Percentiles rank a stretch among this genome's conserved stretches.
These are phyloP conservation scores for Aphanoascus verrucosus DNA, from an alignment of 2,329 filamentous ascomycete genomes.

Conservation along the genomic window DNA sequence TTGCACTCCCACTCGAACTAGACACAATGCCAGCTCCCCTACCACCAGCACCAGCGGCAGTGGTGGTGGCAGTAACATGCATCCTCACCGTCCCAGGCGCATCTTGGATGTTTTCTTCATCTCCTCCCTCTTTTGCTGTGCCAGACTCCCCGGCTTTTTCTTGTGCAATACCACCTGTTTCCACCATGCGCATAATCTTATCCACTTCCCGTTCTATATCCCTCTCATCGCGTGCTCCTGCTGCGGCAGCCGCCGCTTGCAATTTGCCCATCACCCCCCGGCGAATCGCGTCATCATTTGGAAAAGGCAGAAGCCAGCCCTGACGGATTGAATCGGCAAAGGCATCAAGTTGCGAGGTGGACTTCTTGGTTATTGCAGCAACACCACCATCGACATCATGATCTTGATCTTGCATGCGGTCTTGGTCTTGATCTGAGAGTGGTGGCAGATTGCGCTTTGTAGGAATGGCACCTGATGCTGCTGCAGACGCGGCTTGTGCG, in stretches of 20 bases:
- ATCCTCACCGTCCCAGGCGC: too few relatives aligned
- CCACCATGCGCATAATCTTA: constrained; percentile 43
- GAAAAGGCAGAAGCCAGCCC: constrained; percentile 36
- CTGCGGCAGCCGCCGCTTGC: constrained; percentile 36
- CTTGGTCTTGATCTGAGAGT: not conserved
- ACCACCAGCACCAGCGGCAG: constrained; percentile 10
- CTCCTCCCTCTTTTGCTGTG: too few relatives aligned
- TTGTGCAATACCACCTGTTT: constrained; percentile 38
- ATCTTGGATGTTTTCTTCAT: too few relatives aligned
- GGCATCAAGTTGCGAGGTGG: constrained; percentile 32
- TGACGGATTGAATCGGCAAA: constrained; percentile 32
- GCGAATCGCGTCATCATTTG: constrained; percentile 36
- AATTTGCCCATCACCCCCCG: constrained; percentile 38
- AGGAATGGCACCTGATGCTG: constrained; percentile 23
- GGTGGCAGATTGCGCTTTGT: constrained; percentile 8
- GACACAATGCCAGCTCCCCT: not conserved
- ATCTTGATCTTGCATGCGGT: not conserved
- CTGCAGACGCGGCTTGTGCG: constrained; percentile 35
- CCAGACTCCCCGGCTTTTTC: constrained; percentile 10
- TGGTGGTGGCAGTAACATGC: constrained; percentile 19
- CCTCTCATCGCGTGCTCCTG: constrained; percentile 39
- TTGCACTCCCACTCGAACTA: not conserved
- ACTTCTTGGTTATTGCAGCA: not conserved
- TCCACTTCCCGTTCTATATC: constrained; percentile 44
- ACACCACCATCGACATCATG: not conserved